These are phyloP conservation scores for Thelonectria olida DNA, from an alignment of 2,329 filamentous ascomycete genomes.

Conservation along the genomic window DNA sequence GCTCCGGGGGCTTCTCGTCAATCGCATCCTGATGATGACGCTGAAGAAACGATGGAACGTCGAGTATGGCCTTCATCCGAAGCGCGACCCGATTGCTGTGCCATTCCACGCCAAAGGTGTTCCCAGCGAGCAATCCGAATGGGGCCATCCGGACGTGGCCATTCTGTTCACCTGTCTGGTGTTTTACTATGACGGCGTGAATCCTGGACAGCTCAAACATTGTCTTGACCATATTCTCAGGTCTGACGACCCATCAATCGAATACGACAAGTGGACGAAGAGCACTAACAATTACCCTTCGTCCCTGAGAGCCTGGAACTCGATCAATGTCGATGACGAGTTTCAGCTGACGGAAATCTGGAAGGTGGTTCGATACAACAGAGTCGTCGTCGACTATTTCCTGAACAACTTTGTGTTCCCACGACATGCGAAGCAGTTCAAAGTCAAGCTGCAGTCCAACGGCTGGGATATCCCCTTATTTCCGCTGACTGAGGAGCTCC, in stretches of 20 bases:
- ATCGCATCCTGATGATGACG: slow-evolving; percentile 66
- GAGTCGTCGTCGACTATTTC: slow-evolving; percentile 66
- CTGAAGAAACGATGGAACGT: slow-evolving; percentile 75
- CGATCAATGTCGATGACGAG: slow-evolving; percentile 69
- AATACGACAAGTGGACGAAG: slow-evolving; percentile 64
- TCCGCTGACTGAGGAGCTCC: slow-evolving; percentile 8
- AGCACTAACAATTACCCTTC: slow-evolving; percentile 56
- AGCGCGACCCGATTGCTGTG: slow-evolving; percentile 70
- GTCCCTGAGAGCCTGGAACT: slow-evolving; percentile 61
- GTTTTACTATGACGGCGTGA: slow-evolving; percentile 73
- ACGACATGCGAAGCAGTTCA: slow-evolving; percentile 71
- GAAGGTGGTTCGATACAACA: slow-evolving; percentile 57
- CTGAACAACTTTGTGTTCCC: slow-evolving; percentile 74
- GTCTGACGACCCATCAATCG: slow-evolving; percentile 63
- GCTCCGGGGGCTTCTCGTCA: slow-evolving; percentile 69
- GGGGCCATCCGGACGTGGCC: slow-evolving; percentile 73
- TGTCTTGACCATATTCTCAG: slow-evolving; percentile 61
- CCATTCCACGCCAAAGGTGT: slow-evolving; percentile 54
- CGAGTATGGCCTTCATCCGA: slow-evolving; percentile 67
- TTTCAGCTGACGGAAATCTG: slow-evolving; percentile 64
- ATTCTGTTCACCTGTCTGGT: slow-evolving; percentile 73
- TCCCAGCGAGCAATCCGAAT: slow-evolving; percentile 71
- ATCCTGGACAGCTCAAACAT: slow-evolving; percentile 57
- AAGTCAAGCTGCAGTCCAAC: slow-evolving; percentile 69
- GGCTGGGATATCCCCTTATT: slow-evolving; percentile 74